Percentiles rank a stretch among this genome's conserved stretches.
Evolutionary conservation across 2,329 filamentous ascomycete genomes (phyloP).

Genomic region (Diaporthe amygdali): DNA sequence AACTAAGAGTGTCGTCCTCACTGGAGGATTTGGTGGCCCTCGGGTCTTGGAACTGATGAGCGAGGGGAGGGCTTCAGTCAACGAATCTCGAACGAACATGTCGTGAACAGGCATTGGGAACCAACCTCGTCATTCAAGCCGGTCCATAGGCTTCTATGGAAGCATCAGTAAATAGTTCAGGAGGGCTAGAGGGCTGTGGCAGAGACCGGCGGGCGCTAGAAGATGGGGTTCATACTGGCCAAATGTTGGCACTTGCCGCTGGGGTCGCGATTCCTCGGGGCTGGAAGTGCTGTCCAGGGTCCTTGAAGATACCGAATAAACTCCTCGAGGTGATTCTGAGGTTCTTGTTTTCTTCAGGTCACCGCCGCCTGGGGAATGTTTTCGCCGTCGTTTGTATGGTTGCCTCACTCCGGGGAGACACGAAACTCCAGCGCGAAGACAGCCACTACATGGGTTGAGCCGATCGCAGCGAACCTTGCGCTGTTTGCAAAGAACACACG

Average conservation of each 20-base stretch:
- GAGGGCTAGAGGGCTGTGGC: slow-evolving; percentile 51
- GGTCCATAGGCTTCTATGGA: slow-evolving; percentile 29
- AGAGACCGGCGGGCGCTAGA: slow-evolving; percentile 28
- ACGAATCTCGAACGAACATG: not conserved
- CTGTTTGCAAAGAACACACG: slow-evolving; percentile 58
- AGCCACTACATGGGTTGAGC: slow-evolving; percentile 48
- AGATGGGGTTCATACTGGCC: slow-evolving; percentile 22
- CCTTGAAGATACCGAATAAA: slow-evolving; percentile 1
- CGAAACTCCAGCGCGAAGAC: slow-evolving; percentile 40
- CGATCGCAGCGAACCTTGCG: slow-evolving; percentile 56
- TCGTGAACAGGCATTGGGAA: not conserved
- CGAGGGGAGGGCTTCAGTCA: not conserved
- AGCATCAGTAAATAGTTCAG: slow-evolving; percentile 13
- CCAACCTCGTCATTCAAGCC: slow-evolving; percentile 30
- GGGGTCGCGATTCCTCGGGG: slow-evolving; percentile 2
- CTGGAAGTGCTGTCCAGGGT: slow-evolving; percentile 12
- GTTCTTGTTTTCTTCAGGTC: not conserved
- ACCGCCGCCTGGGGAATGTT: slow-evolving; percentile 35
- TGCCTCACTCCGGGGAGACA: slow-evolving; percentile 40
- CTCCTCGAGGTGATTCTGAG: not conserved
- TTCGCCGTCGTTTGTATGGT: slow-evolving; percentile 51
- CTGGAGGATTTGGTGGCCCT: slow-evolving; percentile 22
- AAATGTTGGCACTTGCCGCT: slow-evolving; percentile 24
- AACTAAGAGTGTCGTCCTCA: slow-evolving; percentile 33
- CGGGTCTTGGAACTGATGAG: slow-evolving; percentile 28